Evolutionary conservation across 768 basidiomycete genomes (phyloP), one percentile per base, ranked within the genome.

Genomic region (Mycena belliarum): DNA sequence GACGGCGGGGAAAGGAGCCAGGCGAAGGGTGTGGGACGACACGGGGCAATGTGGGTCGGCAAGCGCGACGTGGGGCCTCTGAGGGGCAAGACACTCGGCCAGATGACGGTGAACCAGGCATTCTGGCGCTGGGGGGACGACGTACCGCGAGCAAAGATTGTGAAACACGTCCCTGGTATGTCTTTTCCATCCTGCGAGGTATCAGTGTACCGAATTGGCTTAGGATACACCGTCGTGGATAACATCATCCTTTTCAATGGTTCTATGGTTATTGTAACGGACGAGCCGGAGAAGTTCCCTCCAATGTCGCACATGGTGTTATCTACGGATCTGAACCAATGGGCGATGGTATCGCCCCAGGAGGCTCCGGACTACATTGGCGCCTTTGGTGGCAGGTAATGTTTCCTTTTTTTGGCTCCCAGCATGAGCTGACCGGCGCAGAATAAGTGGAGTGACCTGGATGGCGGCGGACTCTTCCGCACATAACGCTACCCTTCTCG

Each of bases 151-250:
- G 83, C 87, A 4, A 75, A 64, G n/a, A 65, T 89, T 44, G 65
- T 86, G 21, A 79, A 80, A 42, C 90, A 92, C 72, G 76, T 80
- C 28, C 81, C 89, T 63, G 90, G 90, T 89, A 53, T 33, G 76
- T 63, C 20, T 7, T 45, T 28, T 46, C 14, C 16, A 3, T 14
- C 26, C 29, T 45, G 28, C 16, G 12, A 53, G 47, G 38, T 62
- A 58, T 29, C 5, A 9, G 14, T n/a, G n/a, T n/a, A n/a, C n/a
- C 45, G 45, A 45, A 29, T 40, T 29, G 49, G 46, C 14, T 49
- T 15, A 95, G 94, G 94, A 4, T 91, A 86, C 73, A 93, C 90
- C 1, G 82, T 94, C 42, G 75, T 95, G 54, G 91, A 95, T 65
- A 88, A 91, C 59, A 79, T 92, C n/a, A 83, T 88, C 65, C 72